phyloP scores from a whole-genome alignment of 2,329 filamentous ascomycete genomes.

The Eurotiales sp. region DNA sequence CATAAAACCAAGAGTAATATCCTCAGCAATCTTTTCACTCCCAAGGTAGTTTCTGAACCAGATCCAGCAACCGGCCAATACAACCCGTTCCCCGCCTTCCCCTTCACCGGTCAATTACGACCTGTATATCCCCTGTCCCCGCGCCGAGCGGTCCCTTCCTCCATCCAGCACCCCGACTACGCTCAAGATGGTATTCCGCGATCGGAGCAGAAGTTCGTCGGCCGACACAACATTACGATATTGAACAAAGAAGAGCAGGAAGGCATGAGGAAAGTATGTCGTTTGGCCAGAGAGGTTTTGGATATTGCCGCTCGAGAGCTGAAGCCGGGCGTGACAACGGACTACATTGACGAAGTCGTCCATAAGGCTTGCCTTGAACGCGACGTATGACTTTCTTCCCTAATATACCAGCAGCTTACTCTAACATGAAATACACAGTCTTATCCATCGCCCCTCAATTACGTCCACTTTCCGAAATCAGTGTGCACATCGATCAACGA shows the following conservation, averaged over 20 bases:
- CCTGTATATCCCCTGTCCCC: constrained; percentile 83
- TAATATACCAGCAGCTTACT: too few relatives aligned
- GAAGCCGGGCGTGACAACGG: constrained; percentile 90
- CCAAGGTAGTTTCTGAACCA: constrained; percentile 84
- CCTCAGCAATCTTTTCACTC: constrained; percentile 69
- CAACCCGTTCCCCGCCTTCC: constrained; percentile 88
- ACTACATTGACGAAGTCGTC: constrained; percentile 90
- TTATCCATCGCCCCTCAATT: constrained; percentile 92
- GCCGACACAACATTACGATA: constrained; percentile 76
- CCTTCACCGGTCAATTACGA: constrained; percentile 74
- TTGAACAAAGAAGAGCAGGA: constrained; percentile 76
- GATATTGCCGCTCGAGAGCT: constrained; percentile 82
- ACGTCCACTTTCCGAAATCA: constrained; percentile 95
- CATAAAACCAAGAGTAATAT: constrained; percentile 78
- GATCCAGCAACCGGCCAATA: constrained; percentile 83
- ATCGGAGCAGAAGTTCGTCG: constrained; percentile 62
- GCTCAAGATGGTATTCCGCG: constrained; percentile 73
- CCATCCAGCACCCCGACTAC: constrained; percentile 83
- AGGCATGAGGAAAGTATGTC: constrained; percentile 89
- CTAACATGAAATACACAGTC: constrained; percentile 53
- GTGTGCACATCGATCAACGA: constrained; percentile 96
- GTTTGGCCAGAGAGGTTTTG: constrained; percentile 81
- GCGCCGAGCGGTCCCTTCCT: constrained; percentile 68
- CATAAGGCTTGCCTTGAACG: constrained; percentile 93
- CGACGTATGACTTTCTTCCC: constrained; percentile 78